Base-by-base conservation (phyloP, 768 basidiomycete genomes). In the Boletus insuetus region DNA sequence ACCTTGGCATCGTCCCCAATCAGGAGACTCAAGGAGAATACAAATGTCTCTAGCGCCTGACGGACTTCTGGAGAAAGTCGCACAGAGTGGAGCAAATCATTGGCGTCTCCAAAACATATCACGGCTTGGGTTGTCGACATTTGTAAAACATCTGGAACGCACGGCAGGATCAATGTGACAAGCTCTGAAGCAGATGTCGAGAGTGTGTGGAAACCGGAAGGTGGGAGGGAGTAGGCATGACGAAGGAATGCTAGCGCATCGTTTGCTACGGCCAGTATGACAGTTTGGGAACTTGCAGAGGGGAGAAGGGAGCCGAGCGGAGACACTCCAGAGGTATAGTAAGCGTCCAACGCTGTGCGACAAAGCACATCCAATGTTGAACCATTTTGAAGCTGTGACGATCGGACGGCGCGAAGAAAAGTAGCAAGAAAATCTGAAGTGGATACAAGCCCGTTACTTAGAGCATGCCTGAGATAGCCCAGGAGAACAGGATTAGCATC, bases 351-450 rank as follows among this genome's bases (percentile, higher is more conserved):
- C 6, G 81, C 83, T 24, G 84, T 74, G 40, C 81, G 80, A 66
- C 87, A 89, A 11, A 92, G 80, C 61, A 81, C 80, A 64, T 89
- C 82, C 32, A 92, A 75, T 3, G 88, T 91, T 0, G 84, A 79
- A 7, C 80, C 74, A 40, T 81, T 76, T 63, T 86, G 86, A 29
- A 89, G 64, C 44, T 85, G 81, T 16, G 82, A 74, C 4, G 87
- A 86, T 29, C 81, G 80, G 55, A 82, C 83, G 6, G 84, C 87
- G 9, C 80, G 81, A 19, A 91, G 79, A 54, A 91, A 83, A 3
- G 84, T 84, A 5, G 83, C 68, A 8, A 89, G 78, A 61, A 86
- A 89, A 14, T 75, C 77, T 11, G 82, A 67, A 20, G 86, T 70
- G 9, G 86, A 81, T 16, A 90, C 69, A 41, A 84, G 68, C 11